Conservation (phyloP, 2,329 filamentous ascomycete genomes). For the Xenoacremonium recifei region DNA sequence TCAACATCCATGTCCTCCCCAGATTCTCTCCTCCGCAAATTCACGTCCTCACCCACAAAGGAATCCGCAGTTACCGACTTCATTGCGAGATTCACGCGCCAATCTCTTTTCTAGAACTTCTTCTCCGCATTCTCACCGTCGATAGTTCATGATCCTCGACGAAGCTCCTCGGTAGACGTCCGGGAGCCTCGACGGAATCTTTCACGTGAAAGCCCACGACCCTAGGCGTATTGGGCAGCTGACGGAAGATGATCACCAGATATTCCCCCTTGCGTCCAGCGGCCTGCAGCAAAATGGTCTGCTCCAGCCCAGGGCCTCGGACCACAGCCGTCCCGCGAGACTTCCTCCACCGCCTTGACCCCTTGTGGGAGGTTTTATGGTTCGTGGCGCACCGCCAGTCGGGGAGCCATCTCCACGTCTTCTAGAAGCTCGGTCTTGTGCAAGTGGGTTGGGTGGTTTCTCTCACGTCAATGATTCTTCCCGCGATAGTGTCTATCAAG, state of each 20-base stretch:
- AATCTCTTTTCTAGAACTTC: constrained; percentile 1
- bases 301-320: neutral
- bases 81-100: too few species aligned
- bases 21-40: too few species aligned
- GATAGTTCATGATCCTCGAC: constrained; percentile 1
- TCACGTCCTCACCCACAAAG: too few species aligned
- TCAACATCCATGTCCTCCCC: too few species aligned
- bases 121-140: constrained; percentile 8
- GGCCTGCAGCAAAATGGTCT: neutral
- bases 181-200: constrained; percentile 1
- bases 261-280: neutral
- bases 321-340: too few species aligned
- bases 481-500: too few species aligned
- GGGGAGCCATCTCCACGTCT: constrained; percentile 2
- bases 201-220: neutral
- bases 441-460: too few species aligned
- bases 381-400: neutral
- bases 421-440: neutral
- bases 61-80: too few species aligned
- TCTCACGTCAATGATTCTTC: too few species aligned
- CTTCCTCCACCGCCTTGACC: too few species aligned
- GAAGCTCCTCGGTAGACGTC: neutral
- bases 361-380: too few species aligned
- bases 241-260: neutral
- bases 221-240: neutral